Evolutionary conservation across 1,139 yeast species (phyloP).

Genomic region (Magnusiomyces tetraspermus): DNA sequence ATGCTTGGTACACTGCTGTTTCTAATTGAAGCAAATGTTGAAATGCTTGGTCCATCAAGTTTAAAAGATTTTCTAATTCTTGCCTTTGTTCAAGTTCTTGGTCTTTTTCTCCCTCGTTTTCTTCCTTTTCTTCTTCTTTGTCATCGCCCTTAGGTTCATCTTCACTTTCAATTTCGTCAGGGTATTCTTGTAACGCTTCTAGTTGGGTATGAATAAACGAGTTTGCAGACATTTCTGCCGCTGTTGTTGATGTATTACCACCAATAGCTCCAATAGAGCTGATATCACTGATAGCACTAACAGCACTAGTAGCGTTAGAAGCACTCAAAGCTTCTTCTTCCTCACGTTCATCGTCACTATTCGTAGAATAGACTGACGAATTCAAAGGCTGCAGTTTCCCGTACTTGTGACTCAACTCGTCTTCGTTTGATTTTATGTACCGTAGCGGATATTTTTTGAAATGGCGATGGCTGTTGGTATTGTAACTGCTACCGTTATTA

Average conservation of each 20-base stretch:
- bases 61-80: not conserved
- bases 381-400: not conserved
- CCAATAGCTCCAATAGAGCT: too few species aligned
- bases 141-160: too few species aligned
- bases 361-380: not conserved
- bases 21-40: not conserved
- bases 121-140: not conserved
- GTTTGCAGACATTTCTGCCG: not conserved
- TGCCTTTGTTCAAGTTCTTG: not conserved
- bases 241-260: not conserved
- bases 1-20: constrained; percentile 13
- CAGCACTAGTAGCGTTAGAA: constrained; percentile 13
- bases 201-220: not conserved
- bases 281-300: too few species aligned
- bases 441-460: not conserved
- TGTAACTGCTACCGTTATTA: too few species aligned
- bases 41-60: not conserved
- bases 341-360: not conserved
- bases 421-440: not conserved
- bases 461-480: not conserved
- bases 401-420: not conserved
- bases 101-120: too few species aligned
- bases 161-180: not conserved
- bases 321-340: constrained; percentile 52
- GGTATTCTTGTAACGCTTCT: not conserved